A percentile compares a stretch with the other conserved stretches of the same genome.
Evolutionary conservation across 2,329 filamentous ascomycete species (phyloP).

Genomic region (Phyllachora maydis): DNA sequence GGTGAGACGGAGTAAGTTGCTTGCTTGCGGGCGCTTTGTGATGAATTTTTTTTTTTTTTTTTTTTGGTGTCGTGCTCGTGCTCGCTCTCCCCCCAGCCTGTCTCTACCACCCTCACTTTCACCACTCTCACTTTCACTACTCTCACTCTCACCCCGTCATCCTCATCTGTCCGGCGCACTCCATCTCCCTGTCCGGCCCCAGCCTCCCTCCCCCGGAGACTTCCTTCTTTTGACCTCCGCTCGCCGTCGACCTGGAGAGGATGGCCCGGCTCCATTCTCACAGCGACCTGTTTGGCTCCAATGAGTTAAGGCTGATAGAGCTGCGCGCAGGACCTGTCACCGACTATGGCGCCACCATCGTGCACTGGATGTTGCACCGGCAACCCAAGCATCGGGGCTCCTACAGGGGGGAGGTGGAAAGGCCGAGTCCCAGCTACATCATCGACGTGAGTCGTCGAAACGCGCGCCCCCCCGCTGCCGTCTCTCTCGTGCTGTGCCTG

Average conservation of each 20-base stretch:
- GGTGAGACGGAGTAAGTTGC: constrained; percentile 1
- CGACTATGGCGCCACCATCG: constrained; percentile 77
- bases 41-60: background rate
- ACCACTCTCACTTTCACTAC: no score
- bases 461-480: no score
- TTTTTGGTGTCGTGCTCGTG: background rate
- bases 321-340: constrained; percentile 54
- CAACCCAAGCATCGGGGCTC: constrained; percentile 54
- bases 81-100: no score
- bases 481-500: no score
- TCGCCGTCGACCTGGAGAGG: no score
- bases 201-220: no score
- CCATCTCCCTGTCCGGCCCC: background rate
- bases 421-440: constrained; percentile 76
- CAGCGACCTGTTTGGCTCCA: background rate
- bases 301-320: constrained; percentile 2
- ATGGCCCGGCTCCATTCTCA: background rate
- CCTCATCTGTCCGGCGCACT: no score
- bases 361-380: constrained; percentile 78
- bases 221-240: no score
- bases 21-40: no score
- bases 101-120: no score
- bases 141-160: no score
- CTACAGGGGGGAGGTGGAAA: constrained; percentile 55
- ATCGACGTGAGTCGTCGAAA: constrained; percentile 46